These are phyloP conservation scores for Balakata baccata DNA, from an alignment of 345 rosid genomes.

Conservation along the genomic window DNA sequence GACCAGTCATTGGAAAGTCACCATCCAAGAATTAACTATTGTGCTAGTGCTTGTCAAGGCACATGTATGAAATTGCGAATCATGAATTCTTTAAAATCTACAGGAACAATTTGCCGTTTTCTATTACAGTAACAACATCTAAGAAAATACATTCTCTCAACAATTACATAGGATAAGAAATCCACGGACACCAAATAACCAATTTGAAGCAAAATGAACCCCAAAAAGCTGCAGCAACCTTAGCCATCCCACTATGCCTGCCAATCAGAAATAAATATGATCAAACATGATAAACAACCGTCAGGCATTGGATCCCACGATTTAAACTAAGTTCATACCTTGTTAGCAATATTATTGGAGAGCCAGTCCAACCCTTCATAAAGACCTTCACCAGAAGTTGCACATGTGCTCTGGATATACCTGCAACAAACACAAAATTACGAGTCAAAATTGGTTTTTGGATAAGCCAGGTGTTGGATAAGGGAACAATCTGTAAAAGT, in stretches of 20 bases:
- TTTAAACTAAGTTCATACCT: conserved; percentile 23
- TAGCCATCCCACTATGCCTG: conserved; percentile 25
- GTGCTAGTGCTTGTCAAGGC: neutral
- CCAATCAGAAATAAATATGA: neutral
- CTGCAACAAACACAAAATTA: conserved; percentile 25
- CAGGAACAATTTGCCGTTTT: conserved; percentile 20
- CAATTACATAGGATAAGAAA: conserved; percentile 12
- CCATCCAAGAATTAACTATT: too few species aligned
- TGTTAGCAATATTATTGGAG: conserved; percentile 69
- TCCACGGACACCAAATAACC: conserved; percentile 14
- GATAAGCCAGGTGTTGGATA: neutral
- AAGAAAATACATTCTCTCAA: conserved; percentile 27
- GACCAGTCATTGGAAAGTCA: too few species aligned
- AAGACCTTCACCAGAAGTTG: conserved; percentile 74
- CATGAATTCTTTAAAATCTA: conserved; percentile 29
- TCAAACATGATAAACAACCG: neutral
- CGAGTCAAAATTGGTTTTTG: too few species aligned
- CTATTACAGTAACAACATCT: conserved; percentile 24
- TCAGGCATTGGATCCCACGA: too few species aligned
- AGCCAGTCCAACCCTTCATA: conserved; percentile 86
- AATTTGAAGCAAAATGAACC: neutral
- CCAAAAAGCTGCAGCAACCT: neutral
- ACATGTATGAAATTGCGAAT: conserved; percentile 14
- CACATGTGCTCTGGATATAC: conserved; percentile 86
- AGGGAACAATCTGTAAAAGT: neutral